Base-by-base conservation (phyloP, 208 protist genomes). In the Leishmania aethiopica region DNA sequence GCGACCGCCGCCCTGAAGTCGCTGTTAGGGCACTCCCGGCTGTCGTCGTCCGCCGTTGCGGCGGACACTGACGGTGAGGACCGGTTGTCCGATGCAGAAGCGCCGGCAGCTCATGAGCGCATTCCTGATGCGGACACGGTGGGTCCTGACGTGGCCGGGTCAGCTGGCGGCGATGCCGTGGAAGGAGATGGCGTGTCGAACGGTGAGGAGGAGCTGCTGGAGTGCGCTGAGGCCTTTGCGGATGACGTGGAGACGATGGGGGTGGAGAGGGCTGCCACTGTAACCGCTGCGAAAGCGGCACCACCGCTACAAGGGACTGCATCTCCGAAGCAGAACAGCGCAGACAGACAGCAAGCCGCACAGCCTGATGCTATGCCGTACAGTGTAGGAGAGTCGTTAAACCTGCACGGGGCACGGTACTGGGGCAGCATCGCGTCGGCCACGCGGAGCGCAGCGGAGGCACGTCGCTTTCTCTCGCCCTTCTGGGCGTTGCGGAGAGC, bases 401-500 rank as follows among this genome's bases (percentile, higher is more conserved):
- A 86, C 60, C 49, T 88, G 2, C 60, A 77, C 25, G 83, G 84
- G 1, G 15, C 53, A 35, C 55, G 70, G 2, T 93, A 92, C 69
- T 80, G 78, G 1, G 87, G 77, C 3, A 80, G 82, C 7, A 53
- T 92, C 60, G 88, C 84, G 28, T 40, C 57, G 28, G 47, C 62
- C 17, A 60, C 92, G 53, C 35, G 66, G 35, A 28, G n/a, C n/a
- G 79, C 84, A 19, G 83, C 82, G 11, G 72, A 15, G 40, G 2
- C 77, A 1, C 79, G 59, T 47, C 40, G 77, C 47, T 94, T 95
- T 66, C n/a, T 75, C 32, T 93, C 86, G 19, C 87, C 88, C 8
- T 75, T 96, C 13, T 96, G 90, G 90, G 66, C 85, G 5, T 85
- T 90, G 2, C 42, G 37, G 17, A 45, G 13, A 0, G 62, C 85